Evolutionary conservation across 208 protist species (phyloP), one percentile per base, ranked within the genome.

Genomic region (Acanthamoeba triangularis): DNA sequence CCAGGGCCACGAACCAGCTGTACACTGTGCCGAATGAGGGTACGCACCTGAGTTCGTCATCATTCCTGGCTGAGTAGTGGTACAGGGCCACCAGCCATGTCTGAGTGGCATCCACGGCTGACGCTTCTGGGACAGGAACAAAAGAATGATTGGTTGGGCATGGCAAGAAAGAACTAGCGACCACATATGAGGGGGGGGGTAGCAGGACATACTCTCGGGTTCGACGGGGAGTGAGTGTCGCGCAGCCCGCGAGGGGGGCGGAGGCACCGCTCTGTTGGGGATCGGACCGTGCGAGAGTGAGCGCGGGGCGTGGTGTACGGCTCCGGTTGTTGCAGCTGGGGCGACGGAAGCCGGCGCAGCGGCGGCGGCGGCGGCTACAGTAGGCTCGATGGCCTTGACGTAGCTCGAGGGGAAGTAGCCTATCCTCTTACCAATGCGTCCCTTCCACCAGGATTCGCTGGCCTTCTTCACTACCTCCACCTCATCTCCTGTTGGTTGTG

Each of bases 391-490:
- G 10, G 69, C 18, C 23, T 28, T 23, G 25, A 92, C 85, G 33
- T 92, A 92, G 85, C 63, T 92, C 8, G 85, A 67, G 41, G 85
- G 85, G 35, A 92, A 72, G 41, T 92, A 92, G 85, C 85, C 85
- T 28, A 67, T 37, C 30, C 20, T 23, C 11, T 28, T 35, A 1
- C 59, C 85, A 2, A 92, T 92, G 28, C 37, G 14, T 0, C 85
- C 85, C 85, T 92, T 92, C 85, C 85, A 92, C 85, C 85, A 92
- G 23, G 85, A 23, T 1, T 72, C 85, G 63, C 63, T 92, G 8
- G 85, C 85, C 28, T 72, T 63, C 25, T 54, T 74, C 20, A 74
- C 28, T 41, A 92, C 85, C 37, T 92, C 85, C 20, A 92, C 85
- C 30, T 47, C 33, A 54, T 92, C 85, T 3, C 85, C 85, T 87